Evolutionary conservation across 148 eudicot species (phyloP), one percentile per base, ranked within the genome.

Genomic region (Spergularia bocconei): DNA sequence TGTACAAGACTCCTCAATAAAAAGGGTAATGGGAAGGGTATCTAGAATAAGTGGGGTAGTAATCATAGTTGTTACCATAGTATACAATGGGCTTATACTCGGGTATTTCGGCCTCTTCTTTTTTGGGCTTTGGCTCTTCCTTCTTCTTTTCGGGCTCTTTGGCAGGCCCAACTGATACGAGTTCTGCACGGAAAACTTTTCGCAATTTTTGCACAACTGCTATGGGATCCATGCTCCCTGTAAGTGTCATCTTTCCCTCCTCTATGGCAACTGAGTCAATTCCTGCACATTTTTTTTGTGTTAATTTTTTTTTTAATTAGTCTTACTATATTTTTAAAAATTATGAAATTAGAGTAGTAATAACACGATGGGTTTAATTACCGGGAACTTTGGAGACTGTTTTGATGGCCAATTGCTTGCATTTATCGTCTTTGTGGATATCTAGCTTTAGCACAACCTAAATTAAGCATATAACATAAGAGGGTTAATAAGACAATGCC

Each of bases 381-480:
- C 97, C 91, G 48, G 74, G 15, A 65, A 85, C 79, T 38, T 83
- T 77, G 6, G 95, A 85, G 62, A 86, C 90, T 1, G 65, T 80
- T 63, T 86, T 84, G 86, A 92, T 79, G 63, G 87, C 91, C 56
- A 81, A 87, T 60, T 81, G 88, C 82, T 88, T 92, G 81, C 63
- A 75, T 69, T 80, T 88, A 7, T 79, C 86, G 65, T 69, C 61
- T 0, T 92, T 90, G 14, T 75, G 80, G 13, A 75, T 64, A 11
- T 88, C 91, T 80, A 92, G 73, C 68, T 86, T 67, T 62, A 82
- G 50, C 66, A 79, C 80, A 15, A 75, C 29, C 74, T 29, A 29
- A 0, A 29, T 29, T 29, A 29, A 29, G 36, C 2, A 2, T 4
- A 29, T 29, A 29, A 29, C 3, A 29, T 29, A 29, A 29, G 3